Conservation (phyloP, 2,329 filamentous ascomycete species). For the Mycogone perniciosa region DNA sequence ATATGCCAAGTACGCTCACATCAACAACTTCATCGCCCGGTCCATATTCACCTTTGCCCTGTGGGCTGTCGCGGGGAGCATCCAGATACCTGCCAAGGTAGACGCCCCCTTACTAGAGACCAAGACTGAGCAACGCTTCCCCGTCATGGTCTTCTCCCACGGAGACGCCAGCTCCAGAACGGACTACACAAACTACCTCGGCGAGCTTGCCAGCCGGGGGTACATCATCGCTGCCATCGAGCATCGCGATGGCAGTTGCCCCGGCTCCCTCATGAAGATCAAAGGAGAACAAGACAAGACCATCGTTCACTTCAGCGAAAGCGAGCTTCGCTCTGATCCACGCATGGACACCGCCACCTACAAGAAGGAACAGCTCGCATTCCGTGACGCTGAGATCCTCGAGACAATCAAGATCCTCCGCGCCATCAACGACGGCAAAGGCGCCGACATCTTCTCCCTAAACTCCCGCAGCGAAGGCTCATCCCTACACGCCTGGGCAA, state of each 20-base stretch:
- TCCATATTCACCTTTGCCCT: constrained; percentile 38
- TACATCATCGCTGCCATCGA: constrained; percentile 44
- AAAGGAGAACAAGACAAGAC: constrained; percentile 23
- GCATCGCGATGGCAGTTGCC: constrained; percentile 46
- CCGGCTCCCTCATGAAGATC: constrained; percentile 35
- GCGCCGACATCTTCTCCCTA: constrained; percentile 25
- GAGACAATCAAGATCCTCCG: constrained; percentile 37
- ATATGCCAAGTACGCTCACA: constrained; percentile 39
- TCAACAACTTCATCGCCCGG: constrained; percentile 37
- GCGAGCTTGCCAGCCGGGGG: constrained; percentile 44
- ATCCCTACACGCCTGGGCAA: constrained; percentile 43
- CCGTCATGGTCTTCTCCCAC: constrained; percentile 46
- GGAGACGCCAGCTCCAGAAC: constrained; percentile 44
- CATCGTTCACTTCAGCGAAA: constrained; percentile 30
- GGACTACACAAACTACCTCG: constrained; percentile 46
- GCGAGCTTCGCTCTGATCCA: constrained; percentile 26
- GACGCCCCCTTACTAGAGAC: constrained; percentile 35
- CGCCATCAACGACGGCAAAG: constrained; percentile 34
- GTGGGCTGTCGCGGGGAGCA: constrained; percentile 35
- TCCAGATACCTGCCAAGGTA: constrained; percentile 42
- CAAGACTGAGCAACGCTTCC: constrained; percentile 23
- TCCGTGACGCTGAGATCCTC: constrained; percentile 45
- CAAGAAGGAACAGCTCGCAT: constrained; percentile 42
- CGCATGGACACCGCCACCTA: constrained; percentile 32
- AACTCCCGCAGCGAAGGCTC: constrained; percentile 45